Evolutionary conservation across 2,329 filamentous ascomycete genomes (phyloP).

Genomic region (Cladobotryum mycophilum): DNA sequence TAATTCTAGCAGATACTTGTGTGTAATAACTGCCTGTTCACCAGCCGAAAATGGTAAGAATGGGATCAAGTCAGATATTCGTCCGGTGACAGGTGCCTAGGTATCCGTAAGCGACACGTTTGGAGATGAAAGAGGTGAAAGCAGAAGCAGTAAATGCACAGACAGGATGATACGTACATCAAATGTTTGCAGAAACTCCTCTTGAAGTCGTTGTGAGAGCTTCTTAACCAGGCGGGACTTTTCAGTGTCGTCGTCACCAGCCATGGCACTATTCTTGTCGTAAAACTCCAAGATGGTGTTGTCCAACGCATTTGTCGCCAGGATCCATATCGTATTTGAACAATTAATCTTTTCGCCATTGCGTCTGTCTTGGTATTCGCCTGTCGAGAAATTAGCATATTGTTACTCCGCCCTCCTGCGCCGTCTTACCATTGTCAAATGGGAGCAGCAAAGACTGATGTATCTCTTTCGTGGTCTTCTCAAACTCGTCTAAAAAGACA

Average conservation of each 20-base stretch:
- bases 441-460: constrained; percentile 37
- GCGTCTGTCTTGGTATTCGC: constrained; percentile 35
- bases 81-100: constrained; percentile 8
- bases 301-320: constrained; percentile 40
- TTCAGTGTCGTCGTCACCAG: background rate
- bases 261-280: constrained; percentile 5
- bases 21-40: constrained; percentile 11
- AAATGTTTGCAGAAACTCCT: constrained; percentile 2
- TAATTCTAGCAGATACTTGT: constrained; percentile 7
- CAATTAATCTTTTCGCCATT: constrained; percentile 29
- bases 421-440: constrained; percentile 35
- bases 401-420: background rate
- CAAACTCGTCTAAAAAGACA: constrained; percentile 47
- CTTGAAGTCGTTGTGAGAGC: background rate
- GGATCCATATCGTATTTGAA: constrained; percentile 41
- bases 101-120: background rate
- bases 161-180: background rate
- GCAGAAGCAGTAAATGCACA: background rate
- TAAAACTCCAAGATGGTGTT: constrained; percentile 34
- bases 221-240: background rate
- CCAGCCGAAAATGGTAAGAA: constrained; percentile 4
- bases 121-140: background rate
- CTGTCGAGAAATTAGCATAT: constrained; percentile 8
- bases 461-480: constrained; percentile 37
- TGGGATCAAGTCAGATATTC: constrained; percentile 9